These are phyloP conservation scores for Camelina hispida DNA, from an alignment of 345 rosid genomes.

Conservation along the genomic window DNA sequence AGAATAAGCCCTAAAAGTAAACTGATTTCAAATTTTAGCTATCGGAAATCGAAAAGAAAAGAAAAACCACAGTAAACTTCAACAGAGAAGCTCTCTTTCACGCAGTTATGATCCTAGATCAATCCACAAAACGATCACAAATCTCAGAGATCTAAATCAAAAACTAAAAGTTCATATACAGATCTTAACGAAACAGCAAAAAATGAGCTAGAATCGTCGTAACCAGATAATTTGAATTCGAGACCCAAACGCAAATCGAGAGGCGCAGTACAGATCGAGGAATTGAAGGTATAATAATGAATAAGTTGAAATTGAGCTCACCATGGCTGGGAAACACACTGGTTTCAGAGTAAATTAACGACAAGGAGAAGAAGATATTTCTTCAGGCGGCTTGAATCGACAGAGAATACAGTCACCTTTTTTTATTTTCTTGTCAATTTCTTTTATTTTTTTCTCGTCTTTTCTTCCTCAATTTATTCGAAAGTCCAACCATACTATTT, in stretches of 20 bases:
- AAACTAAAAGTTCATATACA: not conserved
- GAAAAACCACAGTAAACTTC: not conserved
- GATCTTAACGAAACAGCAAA: slow-evolving; percentile 18
- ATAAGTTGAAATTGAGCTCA: slow-evolving; percentile 16
- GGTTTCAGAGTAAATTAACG: not conserved
- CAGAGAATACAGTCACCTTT: not conserved
- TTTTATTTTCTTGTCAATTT: not conserved
- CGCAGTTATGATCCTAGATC: not conserved
- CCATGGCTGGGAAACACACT: slow-evolving; percentile 18
- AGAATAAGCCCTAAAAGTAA: not conserved
- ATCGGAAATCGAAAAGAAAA: not conserved
- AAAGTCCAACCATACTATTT: slow-evolving; percentile 14
- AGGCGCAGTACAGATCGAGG: slow-evolving; percentile 14
- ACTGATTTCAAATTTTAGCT: not conserved
- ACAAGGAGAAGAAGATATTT: slow-evolving; percentile 5
- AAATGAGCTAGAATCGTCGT: not conserved
- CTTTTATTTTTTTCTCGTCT: not conserved
- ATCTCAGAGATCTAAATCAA: slow-evolving; percentile 32
- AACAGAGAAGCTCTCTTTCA: not conserved
- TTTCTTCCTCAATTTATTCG: slow-evolving; percentile 21
- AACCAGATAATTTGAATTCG: not conserved
- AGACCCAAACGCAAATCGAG: not conserved
- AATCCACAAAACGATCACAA: slow-evolving; percentile 11
- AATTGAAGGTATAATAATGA: not conserved
- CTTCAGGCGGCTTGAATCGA: slow-evolving; percentile 29